These are phyloP conservation scores for Chromosphaera perkinsii DNA, from an alignment of 208 protist species.

Conservation along the genomic window DNA sequence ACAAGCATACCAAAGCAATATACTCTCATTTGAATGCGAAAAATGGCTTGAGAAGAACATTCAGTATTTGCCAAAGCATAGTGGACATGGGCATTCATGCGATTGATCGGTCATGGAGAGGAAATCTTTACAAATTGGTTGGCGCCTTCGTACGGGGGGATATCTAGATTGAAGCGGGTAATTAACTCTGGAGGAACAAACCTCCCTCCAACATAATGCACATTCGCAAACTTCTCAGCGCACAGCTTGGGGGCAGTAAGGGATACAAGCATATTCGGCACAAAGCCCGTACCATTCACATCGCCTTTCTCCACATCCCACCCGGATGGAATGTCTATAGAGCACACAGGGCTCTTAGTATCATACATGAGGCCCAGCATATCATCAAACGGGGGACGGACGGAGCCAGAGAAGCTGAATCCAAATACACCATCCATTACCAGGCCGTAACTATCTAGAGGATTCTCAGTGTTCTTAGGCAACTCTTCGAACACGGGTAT, in stretches of 20 bases:
- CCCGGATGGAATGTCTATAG: constrained; percentile 29
- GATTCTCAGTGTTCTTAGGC: background rate
- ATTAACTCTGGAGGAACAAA: constrained; percentile 6
- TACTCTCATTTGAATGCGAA: too few relatives aligned
- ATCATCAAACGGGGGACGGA: constrained; percentile 51
- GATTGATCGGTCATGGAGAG: too few relatives aligned
- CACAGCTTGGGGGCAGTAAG: constrained; percentile 62
- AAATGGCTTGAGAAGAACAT: too few relatives aligned
- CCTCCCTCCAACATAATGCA: constrained; percentile 39
- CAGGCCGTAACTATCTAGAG: constrained; percentile 29
- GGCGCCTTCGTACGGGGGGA: background rate
- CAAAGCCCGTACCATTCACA: constrained; percentile 29
- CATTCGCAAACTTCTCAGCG: constrained; percentile 37
- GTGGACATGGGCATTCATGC: too few relatives aligned
- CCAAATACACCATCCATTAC: constrained; percentile 65
- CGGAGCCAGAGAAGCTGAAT: constrained; percentile 50
- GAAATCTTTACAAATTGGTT: background rate
- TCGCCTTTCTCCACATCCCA: constrained; percentile 62
- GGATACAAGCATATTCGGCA: constrained; percentile 43
- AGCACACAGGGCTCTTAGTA: constrained; percentile 1
- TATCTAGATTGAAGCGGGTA: background rate
- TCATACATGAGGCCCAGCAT: background rate
- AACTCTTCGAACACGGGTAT: background rate
- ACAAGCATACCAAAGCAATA: too few relatives aligned
- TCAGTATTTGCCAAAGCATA: too few relatives aligned